These are phyloP conservation scores for Boletus edulis DNA, from an alignment of 768 basidiomycete species.

Conservation along the genomic window DNA sequence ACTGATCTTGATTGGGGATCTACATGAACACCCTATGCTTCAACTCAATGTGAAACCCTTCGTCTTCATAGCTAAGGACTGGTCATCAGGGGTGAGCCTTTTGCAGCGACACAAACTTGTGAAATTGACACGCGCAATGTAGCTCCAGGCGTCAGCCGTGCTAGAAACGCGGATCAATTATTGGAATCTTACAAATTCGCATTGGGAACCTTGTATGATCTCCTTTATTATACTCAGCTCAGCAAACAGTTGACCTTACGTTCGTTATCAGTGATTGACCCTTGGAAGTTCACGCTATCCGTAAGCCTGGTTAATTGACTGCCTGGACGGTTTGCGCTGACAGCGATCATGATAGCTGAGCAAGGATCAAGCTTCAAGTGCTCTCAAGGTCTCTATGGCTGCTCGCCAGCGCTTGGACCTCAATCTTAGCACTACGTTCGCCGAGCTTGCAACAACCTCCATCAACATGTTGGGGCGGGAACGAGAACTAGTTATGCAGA, in stretches of 20 bases:
- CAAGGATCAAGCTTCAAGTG: constrained; percentile 48
- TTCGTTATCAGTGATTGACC: constrained; percentile 73
- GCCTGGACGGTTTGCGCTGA: constrained; percentile 11
- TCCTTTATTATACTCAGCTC: background rate
- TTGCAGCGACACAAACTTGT: background rate
- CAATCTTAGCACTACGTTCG: constrained; percentile 88
- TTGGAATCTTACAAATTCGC: constrained; percentile 96
- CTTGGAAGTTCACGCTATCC: constrained; percentile 83
- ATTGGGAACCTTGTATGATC: constrained; percentile 89
- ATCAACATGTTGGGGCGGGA: constrained; percentile 74
- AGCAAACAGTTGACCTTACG: constrained; percentile 9
- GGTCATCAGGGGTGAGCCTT: constrained; percentile 80
- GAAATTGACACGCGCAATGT: constrained; percentile 2
- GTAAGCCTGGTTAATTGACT: constrained; percentile 36
- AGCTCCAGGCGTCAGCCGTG: constrained; percentile 85
- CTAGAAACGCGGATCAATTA: constrained; percentile 85
- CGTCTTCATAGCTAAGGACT: constrained; percentile 79
- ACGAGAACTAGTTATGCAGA: constrained; percentile 66
- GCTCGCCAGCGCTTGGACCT: constrained; percentile 86
- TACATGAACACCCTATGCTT: constrained; percentile 92
- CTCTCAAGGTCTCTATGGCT: constrained; percentile 57
- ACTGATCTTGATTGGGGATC: constrained; percentile 89
- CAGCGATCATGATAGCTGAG: constrained; percentile 42
- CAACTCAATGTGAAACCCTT: constrained; percentile 88
- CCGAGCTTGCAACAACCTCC: constrained; percentile 77